phyloP scores from a whole-genome alignment of 2,329 filamentous ascomycete species.

The Colletotrichum sp. region DNA sequence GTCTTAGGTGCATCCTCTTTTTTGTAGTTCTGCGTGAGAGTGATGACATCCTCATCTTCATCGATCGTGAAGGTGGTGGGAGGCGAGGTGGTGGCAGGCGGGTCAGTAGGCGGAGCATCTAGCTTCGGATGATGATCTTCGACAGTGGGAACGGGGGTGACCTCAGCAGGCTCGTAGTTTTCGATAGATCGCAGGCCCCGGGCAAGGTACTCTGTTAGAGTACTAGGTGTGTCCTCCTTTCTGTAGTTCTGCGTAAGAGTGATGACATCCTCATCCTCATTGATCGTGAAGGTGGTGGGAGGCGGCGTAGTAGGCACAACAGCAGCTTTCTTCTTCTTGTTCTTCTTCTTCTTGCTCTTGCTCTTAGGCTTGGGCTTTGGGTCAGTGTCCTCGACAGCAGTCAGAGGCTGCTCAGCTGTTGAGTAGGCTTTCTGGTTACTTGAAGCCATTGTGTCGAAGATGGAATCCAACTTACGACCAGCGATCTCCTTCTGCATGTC shows the following conservation, averaged over 20 bases:
- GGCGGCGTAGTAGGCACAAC: not conserved
- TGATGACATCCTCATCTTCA: not conserved
- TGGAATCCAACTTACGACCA: not conserved
- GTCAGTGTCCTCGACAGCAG: not conserved
- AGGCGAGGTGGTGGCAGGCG: no score
- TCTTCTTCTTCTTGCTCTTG: slow-evolving; percentile 31
- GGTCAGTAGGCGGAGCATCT: not conserved
- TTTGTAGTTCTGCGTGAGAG: not conserved
- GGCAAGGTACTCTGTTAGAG: not conserved
- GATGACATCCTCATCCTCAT: not conserved
- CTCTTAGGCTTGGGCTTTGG: not conserved
- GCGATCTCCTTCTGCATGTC: not conserved
- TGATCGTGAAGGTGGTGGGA: not conserved
- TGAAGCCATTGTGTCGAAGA: not conserved
- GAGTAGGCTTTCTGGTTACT: not conserved
- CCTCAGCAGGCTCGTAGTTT: not conserved
- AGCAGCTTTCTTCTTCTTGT: slow-evolving; percentile 27
- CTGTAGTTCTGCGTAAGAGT: not conserved
- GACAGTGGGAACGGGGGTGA: not conserved
- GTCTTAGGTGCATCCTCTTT: not conserved
- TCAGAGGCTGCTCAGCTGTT: not conserved
- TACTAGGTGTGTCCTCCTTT: not conserved
- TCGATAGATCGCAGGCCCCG: not conserved
- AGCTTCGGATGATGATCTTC: not conserved
- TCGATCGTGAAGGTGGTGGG: not conserved